Conservation (phyloP, 345 rosid species). For the Bretschneidera sinensis region DNA sequence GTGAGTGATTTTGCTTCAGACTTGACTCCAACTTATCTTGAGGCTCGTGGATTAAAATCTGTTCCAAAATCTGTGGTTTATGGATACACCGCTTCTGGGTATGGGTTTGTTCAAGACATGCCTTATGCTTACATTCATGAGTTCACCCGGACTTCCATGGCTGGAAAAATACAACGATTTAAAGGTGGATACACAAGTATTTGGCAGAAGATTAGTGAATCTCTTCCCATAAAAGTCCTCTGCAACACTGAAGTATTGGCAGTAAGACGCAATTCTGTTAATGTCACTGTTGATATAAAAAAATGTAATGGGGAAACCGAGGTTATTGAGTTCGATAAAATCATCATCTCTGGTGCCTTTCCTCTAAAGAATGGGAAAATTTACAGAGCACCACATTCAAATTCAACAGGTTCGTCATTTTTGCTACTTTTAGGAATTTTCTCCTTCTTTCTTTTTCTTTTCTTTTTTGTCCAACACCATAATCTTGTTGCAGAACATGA, state of each 20-base stretch:
- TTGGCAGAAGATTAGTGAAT: conserved; percentile 45
- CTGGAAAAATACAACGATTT: conserved; percentile 60
- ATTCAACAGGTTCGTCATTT: conserved; percentile 33
- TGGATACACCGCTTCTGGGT: conserved; percentile 75
- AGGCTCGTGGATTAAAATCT: conserved; percentile 35
- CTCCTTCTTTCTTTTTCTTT: neutral
- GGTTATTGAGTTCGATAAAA: conserved; percentile 49
- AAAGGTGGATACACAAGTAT: conserved; percentile 55
- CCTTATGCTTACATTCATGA: conserved; percentile 65
- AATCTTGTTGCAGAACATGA: conserved; percentile 37
- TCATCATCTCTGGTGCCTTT: conserved; percentile 53
- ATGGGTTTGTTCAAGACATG: conserved; percentile 67
- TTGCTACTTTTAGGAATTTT: neutral
- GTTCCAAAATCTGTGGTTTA: conserved; percentile 57
- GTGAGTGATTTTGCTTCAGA: conserved; percentile 61
- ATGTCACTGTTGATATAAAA: conserved; percentile 34
- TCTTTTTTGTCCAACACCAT: neutral
- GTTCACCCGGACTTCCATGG: conserved; percentile 68
- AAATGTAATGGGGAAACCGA: conserved; percentile 29
- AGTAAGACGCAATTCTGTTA: conserved; percentile 30
- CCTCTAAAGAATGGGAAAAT: conserved; percentile 42
- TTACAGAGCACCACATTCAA: conserved; percentile 39
- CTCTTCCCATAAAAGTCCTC: conserved; percentile 40
- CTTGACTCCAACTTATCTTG: conserved; percentile 40
- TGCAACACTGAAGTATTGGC: conserved; percentile 45